These are phyloP conservation scores for Angomonas ambiguus DNA, from an alignment of 208 protist species.

Conservation along the genomic window DNA sequence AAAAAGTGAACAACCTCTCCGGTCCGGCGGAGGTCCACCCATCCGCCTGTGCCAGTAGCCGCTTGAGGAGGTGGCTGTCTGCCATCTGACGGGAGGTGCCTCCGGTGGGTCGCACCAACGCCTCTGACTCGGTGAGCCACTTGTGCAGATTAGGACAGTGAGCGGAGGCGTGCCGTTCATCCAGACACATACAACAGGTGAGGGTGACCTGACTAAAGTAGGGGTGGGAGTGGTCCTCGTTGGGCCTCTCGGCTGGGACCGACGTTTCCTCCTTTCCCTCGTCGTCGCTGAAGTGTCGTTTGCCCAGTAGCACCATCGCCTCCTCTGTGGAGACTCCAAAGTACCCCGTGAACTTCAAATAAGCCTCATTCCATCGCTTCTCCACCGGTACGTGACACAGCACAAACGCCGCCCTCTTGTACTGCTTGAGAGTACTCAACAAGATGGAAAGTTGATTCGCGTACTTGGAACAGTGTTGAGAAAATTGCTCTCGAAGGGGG, in stretches of 20 bases:
- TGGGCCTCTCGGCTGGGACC: slow-evolving; percentile 11
- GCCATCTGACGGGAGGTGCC: slow-evolving; percentile 9
- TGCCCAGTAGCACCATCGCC: slow-evolving; percentile 44
- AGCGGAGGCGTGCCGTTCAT: slow-evolving; percentile 71
- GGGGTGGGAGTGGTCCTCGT: slow-evolving; percentile 39
- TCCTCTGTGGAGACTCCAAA: slow-evolving; percentile 72
- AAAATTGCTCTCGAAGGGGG: slow-evolving; percentile 69
- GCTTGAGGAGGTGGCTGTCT: slow-evolving; percentile 16
- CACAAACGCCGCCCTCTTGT: slow-evolving; percentile 74
- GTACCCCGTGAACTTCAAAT: slow-evolving; percentile 47
- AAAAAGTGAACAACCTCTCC: slow-evolving; percentile 75
- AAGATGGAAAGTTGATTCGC: slow-evolving; percentile 65
- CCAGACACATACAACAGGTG: slow-evolving; percentile 90
- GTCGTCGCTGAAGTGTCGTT: slow-evolving; percentile 19
- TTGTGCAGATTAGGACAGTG: slow-evolving; percentile 53
- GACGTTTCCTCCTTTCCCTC: neutral
- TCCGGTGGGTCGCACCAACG: neutral
- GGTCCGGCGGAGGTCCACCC: slow-evolving; percentile 79
- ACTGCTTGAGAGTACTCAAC: slow-evolving; percentile 60
- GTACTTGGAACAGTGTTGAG: slow-evolving; percentile 37
- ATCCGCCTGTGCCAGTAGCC: slow-evolving; percentile 66
- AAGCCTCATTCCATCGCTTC: slow-evolving; percentile 45
- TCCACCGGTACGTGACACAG: slow-evolving; percentile 76
- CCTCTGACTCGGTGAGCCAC: slow-evolving; percentile 39
- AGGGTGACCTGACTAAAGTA: slow-evolving; percentile 84